A percentile compares a stretch with the other conserved stretches of the same genome.
These are phyloP conservation scores for Odonthalia washingtoniensis DNA, from an alignment of 31 red algal species.

Conservation along the genomic window DNA sequence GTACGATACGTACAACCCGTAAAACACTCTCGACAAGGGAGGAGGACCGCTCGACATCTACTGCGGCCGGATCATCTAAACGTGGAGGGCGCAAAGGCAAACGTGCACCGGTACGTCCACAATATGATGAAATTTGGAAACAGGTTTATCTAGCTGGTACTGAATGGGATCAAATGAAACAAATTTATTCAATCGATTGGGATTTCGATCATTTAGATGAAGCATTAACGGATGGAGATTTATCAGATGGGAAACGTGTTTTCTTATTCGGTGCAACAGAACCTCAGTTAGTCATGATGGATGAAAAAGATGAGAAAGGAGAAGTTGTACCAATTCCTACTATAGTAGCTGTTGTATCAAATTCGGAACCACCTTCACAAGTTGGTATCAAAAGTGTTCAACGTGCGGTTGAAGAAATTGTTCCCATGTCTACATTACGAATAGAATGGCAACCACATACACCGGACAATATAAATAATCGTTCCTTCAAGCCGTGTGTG, in stretches of 20 bases:
- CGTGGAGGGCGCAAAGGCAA: too few relatives aligned
- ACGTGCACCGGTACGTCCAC: slow-evolving; percentile 18
- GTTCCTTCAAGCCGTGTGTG: slow-evolving; percentile 63
- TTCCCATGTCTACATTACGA: slow-evolving; percentile 84
- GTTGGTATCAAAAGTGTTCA: slow-evolving; percentile 94
- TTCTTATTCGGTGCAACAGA: slow-evolving; percentile 96
- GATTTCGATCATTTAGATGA: slow-evolving; percentile 98
- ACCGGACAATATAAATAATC: slow-evolving; percentile 44
- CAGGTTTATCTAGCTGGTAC: slow-evolving; percentile 95
- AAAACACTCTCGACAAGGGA: too few relatives aligned
- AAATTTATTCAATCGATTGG: slow-evolving; percentile 83
- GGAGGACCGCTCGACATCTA: too few relatives aligned
- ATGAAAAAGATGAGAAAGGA: slow-evolving; percentile 66
- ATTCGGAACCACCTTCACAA: slow-evolving; percentile 73
- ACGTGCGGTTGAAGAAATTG: slow-evolving; percentile 80
- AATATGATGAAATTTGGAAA: slow-evolving; percentile 90
- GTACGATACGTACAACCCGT: too few relatives aligned
- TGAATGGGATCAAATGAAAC: slow-evolving; percentile 94
- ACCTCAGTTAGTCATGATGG: slow-evolving; percentile 79
- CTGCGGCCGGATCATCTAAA: too few relatives aligned
- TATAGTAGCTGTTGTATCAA: slow-evolving; percentile 85
- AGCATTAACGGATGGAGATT: slow-evolving; percentile 72
- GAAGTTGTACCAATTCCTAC: slow-evolving; percentile 88
- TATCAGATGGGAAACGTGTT: slow-evolving; percentile 47
- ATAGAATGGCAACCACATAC: slow-evolving; percentile 92